phyloP scores from a whole-genome alignment of 768 basidiomycete genomes.

The Phaffia australis region DNA sequence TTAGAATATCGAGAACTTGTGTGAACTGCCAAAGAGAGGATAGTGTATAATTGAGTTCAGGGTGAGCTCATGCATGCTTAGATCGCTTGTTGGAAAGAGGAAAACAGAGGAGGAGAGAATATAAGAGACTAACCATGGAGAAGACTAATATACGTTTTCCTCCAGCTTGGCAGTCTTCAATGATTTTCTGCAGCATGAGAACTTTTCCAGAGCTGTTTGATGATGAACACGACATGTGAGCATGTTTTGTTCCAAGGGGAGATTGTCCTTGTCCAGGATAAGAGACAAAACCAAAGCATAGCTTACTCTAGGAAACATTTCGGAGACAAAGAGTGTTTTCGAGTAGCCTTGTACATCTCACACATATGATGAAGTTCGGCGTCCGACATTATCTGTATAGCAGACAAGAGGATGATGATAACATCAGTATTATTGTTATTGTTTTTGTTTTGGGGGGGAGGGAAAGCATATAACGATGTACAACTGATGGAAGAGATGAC shows the following conservation, averaged over 20 bases:
- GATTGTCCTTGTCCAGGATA: too few species aligned
- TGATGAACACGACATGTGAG: slow-evolving; percentile 47
- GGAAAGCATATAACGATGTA: background rate
- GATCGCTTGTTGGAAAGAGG: background rate
- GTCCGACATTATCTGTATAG: slow-evolving; percentile 76
- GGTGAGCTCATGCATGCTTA: background rate
- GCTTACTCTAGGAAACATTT: slow-evolving; percentile 19
- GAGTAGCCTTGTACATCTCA: slow-evolving; percentile 59
- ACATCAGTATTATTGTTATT: background rate
- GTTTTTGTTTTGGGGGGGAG: too few species aligned
- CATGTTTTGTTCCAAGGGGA: too few species aligned
- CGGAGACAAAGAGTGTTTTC: slow-evolving; percentile 11
- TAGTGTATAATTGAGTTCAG: background rate
- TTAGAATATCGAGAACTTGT: slow-evolving; percentile 86
- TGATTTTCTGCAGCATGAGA: slow-evolving; percentile 55
- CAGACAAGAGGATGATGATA: background rate
- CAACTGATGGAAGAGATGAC: slow-evolving; percentile 5
- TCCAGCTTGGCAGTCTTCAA: slow-evolving; percentile 55
- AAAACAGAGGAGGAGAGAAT: slow-evolving; percentile 4
- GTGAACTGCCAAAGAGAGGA: slow-evolving; percentile 59
- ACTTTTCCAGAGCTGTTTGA: slow-evolving; percentile 74
- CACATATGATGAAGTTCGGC: slow-evolving; percentile 84
- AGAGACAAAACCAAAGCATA: too few species aligned
- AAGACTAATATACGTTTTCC: slow-evolving; percentile 81
- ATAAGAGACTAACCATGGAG: slow-evolving; percentile 59